Percentiles rank a stretch among this genome's conserved stretches.
Evolutionary conservation across 768 basidiomycete species (phyloP).

Genomic region (Leucocoprinus leucothites): DNA sequence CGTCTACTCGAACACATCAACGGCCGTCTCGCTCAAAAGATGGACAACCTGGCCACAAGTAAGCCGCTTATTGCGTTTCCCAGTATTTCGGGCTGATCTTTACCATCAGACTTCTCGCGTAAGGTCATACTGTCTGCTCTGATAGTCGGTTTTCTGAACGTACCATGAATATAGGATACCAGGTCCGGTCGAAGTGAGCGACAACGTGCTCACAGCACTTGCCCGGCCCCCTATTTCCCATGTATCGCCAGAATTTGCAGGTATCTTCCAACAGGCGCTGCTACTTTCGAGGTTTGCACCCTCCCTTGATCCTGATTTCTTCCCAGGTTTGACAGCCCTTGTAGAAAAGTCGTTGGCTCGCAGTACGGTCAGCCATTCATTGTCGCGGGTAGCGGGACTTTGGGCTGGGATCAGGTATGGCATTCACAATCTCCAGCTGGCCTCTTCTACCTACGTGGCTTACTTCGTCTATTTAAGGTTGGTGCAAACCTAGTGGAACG

Average conservation of each 20-base stretch:
- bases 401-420: slow-evolving; percentile 73
- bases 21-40: background rate
- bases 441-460: background rate
- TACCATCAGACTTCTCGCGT: slow-evolving; percentile 8
- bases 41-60: slow-evolving; percentile 5
- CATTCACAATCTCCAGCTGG: background rate
- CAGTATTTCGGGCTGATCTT: background rate
- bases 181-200: slow-evolving; percentile 47
- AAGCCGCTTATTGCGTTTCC: background rate
- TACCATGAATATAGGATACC: slow-evolving; percentile 37
- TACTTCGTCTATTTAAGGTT: slow-evolving; percentile 39
- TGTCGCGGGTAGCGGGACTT: slow-evolving; percentile 82
- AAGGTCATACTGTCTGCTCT: background rate
- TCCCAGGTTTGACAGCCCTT: background rate
- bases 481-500: slow-evolving; percentile 79
- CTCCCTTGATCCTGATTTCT: background rate
- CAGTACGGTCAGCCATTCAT: slow-evolving; percentile 77
- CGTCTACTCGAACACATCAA: background rate
- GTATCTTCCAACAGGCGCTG: slow-evolving; percentile 76
- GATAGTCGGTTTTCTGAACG: background rate
- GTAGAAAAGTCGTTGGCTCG: slow-evolving; percentile 61
- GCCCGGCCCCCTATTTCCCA: slow-evolving; percentile 80
- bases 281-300: slow-evolving; percentile 58
- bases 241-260: slow-evolving; percentile 78
- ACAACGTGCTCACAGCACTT: slow-evolving; percentile 75